Evolutionary conservation across 768 basidiomycete species (phyloP).

Genomic region (Lactifluus hygrophoroides): DNA sequence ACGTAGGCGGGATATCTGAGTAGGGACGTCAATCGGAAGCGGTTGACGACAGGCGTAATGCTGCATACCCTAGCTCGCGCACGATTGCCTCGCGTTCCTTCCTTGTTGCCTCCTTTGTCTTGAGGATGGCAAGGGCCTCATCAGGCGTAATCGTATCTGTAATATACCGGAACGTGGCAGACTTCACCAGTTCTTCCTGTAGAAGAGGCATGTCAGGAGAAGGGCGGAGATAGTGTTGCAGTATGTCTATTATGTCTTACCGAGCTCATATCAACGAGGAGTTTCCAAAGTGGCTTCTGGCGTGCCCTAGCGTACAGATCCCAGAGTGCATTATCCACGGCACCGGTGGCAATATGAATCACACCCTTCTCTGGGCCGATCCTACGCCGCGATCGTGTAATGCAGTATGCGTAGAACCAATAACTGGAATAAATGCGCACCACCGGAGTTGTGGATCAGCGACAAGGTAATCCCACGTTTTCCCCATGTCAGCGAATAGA

Average conservation of each 20-base stretch:
- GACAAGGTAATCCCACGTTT: conserved; percentile 80
- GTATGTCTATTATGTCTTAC: conserved; percentile 33
- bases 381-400: conserved; percentile 32
- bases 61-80: conserved; percentile 48
- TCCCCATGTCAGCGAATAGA: conserved; percentile 86
- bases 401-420: background rate
- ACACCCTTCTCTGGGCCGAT: conserved; percentile 95
- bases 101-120: conserved; percentile 67
- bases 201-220: background rate
- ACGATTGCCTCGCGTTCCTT: conserved; percentile 71
- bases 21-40: background rate
- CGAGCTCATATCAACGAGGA: conserved; percentile 85
- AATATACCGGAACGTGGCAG: conserved; percentile 82
- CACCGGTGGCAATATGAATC: conserved; percentile 81
- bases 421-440: conserved; percentile 33
- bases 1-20: conserved; percentile 86
- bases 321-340: conserved; percentile 91
- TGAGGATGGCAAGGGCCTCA: conserved; percentile 79
- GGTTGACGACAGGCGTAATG: background rate
- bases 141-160: conserved; percentile 88
- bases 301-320: conserved; percentile 80
- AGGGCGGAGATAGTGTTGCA: background rate
- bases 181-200: conserved; percentile 70
- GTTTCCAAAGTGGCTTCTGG: conserved; percentile 88
- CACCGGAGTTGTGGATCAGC: conserved; percentile 89